phyloP scores from a whole-genome alignment of 371 early-diverging fungal species.

The Batkoa obscura region DNA sequence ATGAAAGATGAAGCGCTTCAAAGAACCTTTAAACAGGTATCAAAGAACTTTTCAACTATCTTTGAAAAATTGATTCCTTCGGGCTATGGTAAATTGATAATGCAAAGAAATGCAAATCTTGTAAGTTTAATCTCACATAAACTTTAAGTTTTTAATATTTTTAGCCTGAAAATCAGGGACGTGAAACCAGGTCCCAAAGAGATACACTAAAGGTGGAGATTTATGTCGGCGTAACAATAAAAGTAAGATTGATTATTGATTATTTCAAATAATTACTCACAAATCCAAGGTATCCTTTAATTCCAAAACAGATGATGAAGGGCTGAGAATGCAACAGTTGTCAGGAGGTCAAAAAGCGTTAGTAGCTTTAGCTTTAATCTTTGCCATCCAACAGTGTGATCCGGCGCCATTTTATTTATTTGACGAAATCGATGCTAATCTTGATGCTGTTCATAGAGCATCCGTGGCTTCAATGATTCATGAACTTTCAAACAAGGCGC shows the following conservation, averaged over 20 bases:
- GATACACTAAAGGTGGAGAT: constrained; percentile 33
- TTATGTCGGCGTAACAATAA: constrained; percentile 85
- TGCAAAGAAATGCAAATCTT: constrained; percentile 16
- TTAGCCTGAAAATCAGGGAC: constrained; percentile 15
- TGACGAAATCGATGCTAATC: constrained; percentile 99
- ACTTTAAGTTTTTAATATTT: too few relatives aligned
- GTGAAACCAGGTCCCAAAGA: constrained; percentile 13
- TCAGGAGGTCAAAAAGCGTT: constrained; percentile 99
- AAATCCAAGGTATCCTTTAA: constrained; percentile 58
- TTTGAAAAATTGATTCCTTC: constrained; percentile 83
- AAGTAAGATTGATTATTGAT: constrained; percentile 14
- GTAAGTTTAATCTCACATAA: too few relatives aligned
- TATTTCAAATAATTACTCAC: neutral
- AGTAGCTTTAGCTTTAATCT: constrained; percentile 93
- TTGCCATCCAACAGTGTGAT: constrained; percentile 97
- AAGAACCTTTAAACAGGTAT: constrained; percentile 85
- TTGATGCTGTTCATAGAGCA: constrained; percentile 91
- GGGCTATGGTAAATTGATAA: constrained; percentile 71
- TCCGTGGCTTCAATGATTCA: constrained; percentile 90
- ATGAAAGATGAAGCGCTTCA: constrained; percentile 94
- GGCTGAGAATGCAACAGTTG: constrained; percentile 84
- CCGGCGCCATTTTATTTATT: constrained; percentile 99
- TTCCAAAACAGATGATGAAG: constrained; percentile 59
- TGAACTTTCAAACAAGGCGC: constrained; percentile 63
- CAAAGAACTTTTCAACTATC: constrained; percentile 64